Base-by-base conservation (phyloP, 306 rosid species). In the Casuarina equisetifolia region DNA sequence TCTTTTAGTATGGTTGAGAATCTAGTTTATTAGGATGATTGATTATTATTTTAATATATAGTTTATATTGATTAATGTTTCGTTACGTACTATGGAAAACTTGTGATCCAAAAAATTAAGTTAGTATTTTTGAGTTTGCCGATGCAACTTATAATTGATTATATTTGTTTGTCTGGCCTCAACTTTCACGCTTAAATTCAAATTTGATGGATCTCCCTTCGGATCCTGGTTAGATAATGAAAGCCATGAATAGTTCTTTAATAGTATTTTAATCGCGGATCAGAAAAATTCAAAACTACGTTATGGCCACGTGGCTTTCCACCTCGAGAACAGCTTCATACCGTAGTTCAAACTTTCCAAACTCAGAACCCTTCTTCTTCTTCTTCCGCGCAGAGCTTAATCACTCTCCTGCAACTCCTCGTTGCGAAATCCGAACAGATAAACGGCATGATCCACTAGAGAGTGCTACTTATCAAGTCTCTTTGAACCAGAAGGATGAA, bases 311-410 rank as follows among this genome's bases (percentile, higher is more conserved):
- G 70, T 76, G 42, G 66, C n/a, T 20, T 4, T 16, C 59, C 61
- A 73, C 89, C 90, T 84, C 90, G 89, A 86, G 51, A 77, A 62
- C 82, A 81, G 50, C 80, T 74, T 80, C 13, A 42, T 32, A 43
- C 20, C 4, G 11, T 44, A 77, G 45, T 81, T 79, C 83, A 76
- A 80, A 84, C 57, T 32, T 64, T 25, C 32, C 42, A 42, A 59
- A 57, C 17, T 38, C 57, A 61, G 54, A 71, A 38, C 6, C 88
- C 42, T 53, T 32, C 73, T 48, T 70, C 70, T 35, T 6, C 81
- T 77, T 45, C 82, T 70, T 8, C 42, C 69, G 32, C 32, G 9
- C 44, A 46, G 76, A 75, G 69, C 78, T 55, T 50, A 35, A 17
- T 1, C 73, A 15, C 57, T 9, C 49, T 69, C 51, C 9, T 74